Base-by-base conservation (phyloP, 257 asterid species). In the Scutellaria baicalensis region DNA sequence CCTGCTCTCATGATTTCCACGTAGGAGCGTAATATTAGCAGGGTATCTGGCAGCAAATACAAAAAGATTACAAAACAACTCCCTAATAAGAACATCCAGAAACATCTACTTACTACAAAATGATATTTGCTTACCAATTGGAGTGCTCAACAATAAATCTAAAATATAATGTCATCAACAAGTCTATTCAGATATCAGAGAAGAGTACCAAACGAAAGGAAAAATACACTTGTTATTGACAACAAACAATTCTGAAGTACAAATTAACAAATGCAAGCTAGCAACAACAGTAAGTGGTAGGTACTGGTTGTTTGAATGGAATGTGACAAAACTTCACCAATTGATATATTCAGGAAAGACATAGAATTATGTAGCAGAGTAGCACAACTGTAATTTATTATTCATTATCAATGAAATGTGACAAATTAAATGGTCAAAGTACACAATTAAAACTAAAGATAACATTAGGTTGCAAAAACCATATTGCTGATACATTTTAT, bases 1-100 rank as follows among this genome's bases (percentile, higher is more conserved):
- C 81, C 99, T 80, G 87, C 99, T 93, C 70, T 93, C 99, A 64
- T 93, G 99, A 84, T 93, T 93, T 73, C 99, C 99, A 21, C 99
- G 99, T 47, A 93, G 86, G 67, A 93, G 92, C 58, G 99, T 93
- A 63, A 93, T 91, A 79, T 89, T 84, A 68, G 99, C 97, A 67
- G 99, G 97, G 57, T 89, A 89, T 83, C 99, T 93, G 79, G 74
- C 9, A 81, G 66, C 13, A 66, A 67, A 75, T 21, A 50, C 36
- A 50, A 31, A 31, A 3, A 8, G 0, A 6, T 21, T 9, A 69
- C 68, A 64, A 62, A 62, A 40, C 51, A 62, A 66, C 60, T 42
- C 69, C 39, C 17, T 27, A 69, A 73, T 55, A 23, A 20, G n/a
- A 63, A 62, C 16, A 64, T 17, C 13, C 57, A 18, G 13, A 70